Conservation (phyloP, 164 flowering plant genomes). For the Liriodendron chinense region DNA sequence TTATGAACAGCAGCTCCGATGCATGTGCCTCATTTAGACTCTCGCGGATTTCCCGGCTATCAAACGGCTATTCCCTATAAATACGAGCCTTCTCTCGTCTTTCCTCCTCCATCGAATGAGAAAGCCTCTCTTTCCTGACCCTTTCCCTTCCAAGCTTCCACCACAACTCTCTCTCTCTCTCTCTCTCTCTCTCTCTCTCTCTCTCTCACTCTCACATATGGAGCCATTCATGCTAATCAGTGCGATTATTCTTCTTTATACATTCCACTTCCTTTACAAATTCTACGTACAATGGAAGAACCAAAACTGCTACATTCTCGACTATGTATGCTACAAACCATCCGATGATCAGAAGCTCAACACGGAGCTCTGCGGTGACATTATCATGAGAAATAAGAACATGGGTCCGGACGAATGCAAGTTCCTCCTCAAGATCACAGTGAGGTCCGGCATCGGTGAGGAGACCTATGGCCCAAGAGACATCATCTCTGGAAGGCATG, state of each 20-base stretch:
- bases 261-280: constrained; percentile 12
- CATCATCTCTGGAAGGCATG: constrained; percentile 6
- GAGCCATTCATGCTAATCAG: neutral
- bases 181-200: constrained; percentile 7
- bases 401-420: constrained; percentile 18
- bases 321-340: constrained; percentile 26
- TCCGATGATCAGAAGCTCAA: constrained; percentile 23
- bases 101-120: no score
- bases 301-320: constrained; percentile 21
- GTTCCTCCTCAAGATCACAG: constrained; percentile 20
- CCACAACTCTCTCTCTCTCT: constrained; percentile 7
- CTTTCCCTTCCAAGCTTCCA: neutral
- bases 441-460: constrained; percentile 16
- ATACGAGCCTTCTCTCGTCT: no score
- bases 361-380: constrained; percentile 23
- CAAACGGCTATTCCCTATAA: no score
- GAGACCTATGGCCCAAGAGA: constrained; percentile 22
- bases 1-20: no score
- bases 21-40: no score
- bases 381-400: constrained; percentile 24
- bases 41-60: no score
- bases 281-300: constrained; percentile 7
- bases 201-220: constrained; percentile 6
- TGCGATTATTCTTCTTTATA: neutral
- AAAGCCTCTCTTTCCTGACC: neutral